Base-by-base conservation (phyloP, 768 basidiomycete genomes). In the Tubosaeta sp. region DNA sequence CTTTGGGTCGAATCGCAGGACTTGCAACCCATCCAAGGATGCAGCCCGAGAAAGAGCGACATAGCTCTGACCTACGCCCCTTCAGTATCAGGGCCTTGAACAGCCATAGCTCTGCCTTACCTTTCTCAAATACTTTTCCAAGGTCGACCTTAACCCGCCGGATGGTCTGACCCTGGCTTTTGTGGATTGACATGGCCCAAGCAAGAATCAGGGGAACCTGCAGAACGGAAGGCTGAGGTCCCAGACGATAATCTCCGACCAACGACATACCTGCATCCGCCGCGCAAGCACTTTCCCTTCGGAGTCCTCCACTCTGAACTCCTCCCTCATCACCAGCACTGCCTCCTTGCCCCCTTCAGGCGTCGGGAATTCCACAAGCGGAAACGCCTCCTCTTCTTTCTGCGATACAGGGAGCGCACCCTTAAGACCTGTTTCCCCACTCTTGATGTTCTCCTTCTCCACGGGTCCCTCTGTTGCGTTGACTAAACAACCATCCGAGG, bases 101-200 rank as follows among this genome's bases (percentile, higher is more conserved):
- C 11, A 2, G 10, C 5, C n/a, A n/a, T 0, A 1, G 4, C 26
- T 27, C 14, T 1, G 11, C 48, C 64, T 35, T 44, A 76, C 76
- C 78, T 53, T 77, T 78, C 62, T 80, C 85, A 61, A 87, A 87
- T n/a, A 86, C 81, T 35, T 71, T 76, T 10, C 77, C 75, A 16
- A 88, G 76, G 62, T 86, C 84, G 31, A 87, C 75, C 59, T 78
- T 83, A 49, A 86, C 81, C 41, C 78, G 73, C 41, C 80, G 76
- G 41, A 90, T 76, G 0, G 88, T 88, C 59, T 87, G 84, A 1
- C 86, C 87, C 61, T 89, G 88, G 51, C 78, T 80, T 66, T 90
- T 90, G 70, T 89, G 86, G 51, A 90, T 88, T 2, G 81, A 81
- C 74, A 87, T 84, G 0, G 86, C 85, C 86, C 85, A 89, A 0